These are phyloP conservation scores for Mycosarcoma maydis DNA, from an alignment of 1,284 basidiomycete species.

Conservation along the genomic window DNA sequence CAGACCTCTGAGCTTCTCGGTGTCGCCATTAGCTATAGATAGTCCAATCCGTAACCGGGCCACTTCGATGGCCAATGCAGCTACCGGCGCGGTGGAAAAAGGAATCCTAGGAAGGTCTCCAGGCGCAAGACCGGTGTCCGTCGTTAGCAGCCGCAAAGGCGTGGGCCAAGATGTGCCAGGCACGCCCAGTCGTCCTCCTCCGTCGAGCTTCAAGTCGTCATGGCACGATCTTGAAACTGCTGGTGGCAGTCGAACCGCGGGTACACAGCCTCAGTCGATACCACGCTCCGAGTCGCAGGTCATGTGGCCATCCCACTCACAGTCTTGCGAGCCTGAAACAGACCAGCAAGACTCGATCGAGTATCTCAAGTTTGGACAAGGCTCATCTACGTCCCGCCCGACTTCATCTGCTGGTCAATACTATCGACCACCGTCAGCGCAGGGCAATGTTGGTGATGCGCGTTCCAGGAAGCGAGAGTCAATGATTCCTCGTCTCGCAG, in stretches of 20 bases:
- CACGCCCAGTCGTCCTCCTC: constrained; percentile 34
- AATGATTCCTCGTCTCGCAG: constrained; percentile 48
- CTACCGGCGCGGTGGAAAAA: constrained; percentile 34
- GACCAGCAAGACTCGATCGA: constrained; percentile 37
- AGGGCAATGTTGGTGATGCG: constrained; percentile 39
- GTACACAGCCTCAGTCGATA: constrained; percentile 18
- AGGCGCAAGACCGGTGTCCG: constrained; percentile 19
- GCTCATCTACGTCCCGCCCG: constrained; percentile 23
- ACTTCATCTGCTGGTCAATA: constrained; percentile 46
- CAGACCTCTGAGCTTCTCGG: constrained; percentile 3
- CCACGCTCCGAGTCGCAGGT: constrained; percentile 39
- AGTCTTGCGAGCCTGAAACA: not conserved
- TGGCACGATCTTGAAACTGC: constrained; percentile 37
- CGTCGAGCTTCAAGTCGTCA: constrained; percentile 37
- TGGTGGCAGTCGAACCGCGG: not conserved
- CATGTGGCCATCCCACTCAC: constrained; percentile 18
- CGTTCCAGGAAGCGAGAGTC: constrained; percentile 44
- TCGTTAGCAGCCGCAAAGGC: constrained; percentile 12
- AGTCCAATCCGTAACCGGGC: constrained; percentile 38
- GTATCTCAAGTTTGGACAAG: constrained; percentile 16
- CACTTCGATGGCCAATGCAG: constrained; percentile 34
- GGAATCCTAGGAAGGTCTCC: constrained; percentile 34
- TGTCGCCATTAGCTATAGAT: constrained; percentile 22
- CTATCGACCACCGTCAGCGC: constrained; percentile 52
- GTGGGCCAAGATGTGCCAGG: constrained; percentile 8